Evolutionary conservation across 163 green algal species (phyloP), one percentile per base, ranked within the genome.

Genomic region (Botryococcus braunii): DNA sequence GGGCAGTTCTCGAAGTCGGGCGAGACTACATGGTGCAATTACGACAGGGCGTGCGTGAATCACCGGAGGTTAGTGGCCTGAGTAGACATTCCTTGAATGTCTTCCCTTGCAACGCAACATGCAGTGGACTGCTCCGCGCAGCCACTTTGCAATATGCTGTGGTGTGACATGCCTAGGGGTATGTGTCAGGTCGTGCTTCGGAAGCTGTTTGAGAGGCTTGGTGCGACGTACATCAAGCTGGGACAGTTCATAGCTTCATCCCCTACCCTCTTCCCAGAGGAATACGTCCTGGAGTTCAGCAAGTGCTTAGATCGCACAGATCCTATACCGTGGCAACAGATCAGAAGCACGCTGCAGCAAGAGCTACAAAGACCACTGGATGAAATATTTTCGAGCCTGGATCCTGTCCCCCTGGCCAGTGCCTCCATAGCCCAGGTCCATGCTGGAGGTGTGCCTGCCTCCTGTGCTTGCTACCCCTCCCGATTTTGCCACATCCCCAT

Each of bases 191-290:
- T 84, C 0, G 69, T 95, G 13, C 74, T 98, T 50, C 74, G 92
- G 7, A 88, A 88, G 75, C 82, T 98, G 2, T 99, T 98, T 77
- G 94, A 99, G 79, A 71, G 80, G 36, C 74, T 99, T 32, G 94
- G 94, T 8, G 87, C 89, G 6, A 98, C 94, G 2, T 99, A 98
- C 78, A 93, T 99, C 73, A 99, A 99, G 81, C 83, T 95, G 27
- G 82, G 83, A 23, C 90, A 98, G 83, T 97, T 99, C 74, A 93
- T 98, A 32, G 94, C 94, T 25, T 96, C 85, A 27, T 89, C 86
- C 0, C 94, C 94, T 39, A 95, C 89, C 1, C 76, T 98, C 7
- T 98, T 99, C 71, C 94, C 94, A 0, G 74, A 88, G 39, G 89
- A 97, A 52, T 98, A 96, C 58, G 94, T 98, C 21, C 29, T 87